Evolutionary conservation across 768 basidiomycete species (phyloP), one percentile per base, ranked within the genome.

Genomic region (Serendipita indica): DNA sequence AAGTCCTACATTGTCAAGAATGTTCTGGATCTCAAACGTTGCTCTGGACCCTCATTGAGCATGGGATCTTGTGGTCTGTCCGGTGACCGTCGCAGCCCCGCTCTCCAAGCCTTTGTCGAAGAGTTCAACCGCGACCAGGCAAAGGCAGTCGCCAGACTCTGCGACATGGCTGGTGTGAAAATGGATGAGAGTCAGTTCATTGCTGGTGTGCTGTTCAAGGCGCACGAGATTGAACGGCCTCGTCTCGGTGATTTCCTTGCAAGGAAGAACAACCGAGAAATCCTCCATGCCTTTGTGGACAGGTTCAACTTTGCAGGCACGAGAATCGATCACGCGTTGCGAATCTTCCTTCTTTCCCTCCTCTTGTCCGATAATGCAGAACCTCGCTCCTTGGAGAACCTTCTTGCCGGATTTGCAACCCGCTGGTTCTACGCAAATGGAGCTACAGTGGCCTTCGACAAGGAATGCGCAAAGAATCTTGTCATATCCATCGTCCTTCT

Each of bases 351-450:
- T 60, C 80, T 89, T 64, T 84, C 91, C 4, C 69, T 97, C 34
- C 76, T 86, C 64, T 65, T 85, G n/a, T 80, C 83, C 4, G 65
- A 72, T 28, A 75, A 77, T 34, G 57, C 69, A 14, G 62, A 62
- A 3, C 69, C 70, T 33, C 70, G 66, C 49, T 70, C 78, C 3
- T 68, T 83, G 32, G 88, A 92, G 63, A 76, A 82, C 63, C 73
- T 96, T 1, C 75, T 97, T 30, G 82, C 88, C 64, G 79, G 84
- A 7, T 91, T 99, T 67, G 86, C 91, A 13, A 77, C 79, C 63
- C 79, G 87, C 28, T 98, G 92, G 88, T 88, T 89, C 65, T 87
- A 91, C 61, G 85, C 88, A 18, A 98, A 99, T 66, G 78, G 82
- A 3, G 75, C 77, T 49, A 76, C 79, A 25, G 81, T 90, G 25